A percentile compares a stretch with the other conserved stretches of the same genome.
phyloP scores from a whole-genome alignment of 2,329 filamentous ascomycete genomes.

The Anthostomella pinea region DNA sequence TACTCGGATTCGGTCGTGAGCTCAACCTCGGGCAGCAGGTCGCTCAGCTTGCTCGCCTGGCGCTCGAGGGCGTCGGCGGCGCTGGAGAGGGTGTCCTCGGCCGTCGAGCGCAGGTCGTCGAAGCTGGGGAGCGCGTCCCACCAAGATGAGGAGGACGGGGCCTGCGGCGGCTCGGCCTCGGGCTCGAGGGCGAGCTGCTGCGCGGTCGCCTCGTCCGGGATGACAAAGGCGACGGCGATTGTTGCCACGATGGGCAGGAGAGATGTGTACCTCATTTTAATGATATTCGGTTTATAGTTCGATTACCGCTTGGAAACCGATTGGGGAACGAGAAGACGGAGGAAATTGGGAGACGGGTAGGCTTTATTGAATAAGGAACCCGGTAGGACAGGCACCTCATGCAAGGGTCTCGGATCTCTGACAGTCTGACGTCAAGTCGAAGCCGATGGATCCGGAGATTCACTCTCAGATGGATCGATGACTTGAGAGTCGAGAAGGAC shows the following conservation, averaged over 20 bases:
- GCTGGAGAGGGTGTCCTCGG: slow-evolving; percentile 15
- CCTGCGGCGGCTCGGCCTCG: slow-evolving; percentile 5
- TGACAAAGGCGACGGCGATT: slow-evolving; percentile 14
- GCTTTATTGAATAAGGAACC: too few species aligned
- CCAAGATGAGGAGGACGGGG: slow-evolving; percentile 3
- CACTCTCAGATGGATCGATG: too few species aligned
- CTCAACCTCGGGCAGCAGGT: slow-evolving; percentile 14
- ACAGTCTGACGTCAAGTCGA: too few species aligned
- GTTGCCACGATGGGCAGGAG: slow-evolving; percentile 12
- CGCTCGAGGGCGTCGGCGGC: slow-evolving; percentile 18
- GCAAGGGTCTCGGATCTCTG: too few species aligned
- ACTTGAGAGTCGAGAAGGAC: not conserved
- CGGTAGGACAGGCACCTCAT: too few species aligned
- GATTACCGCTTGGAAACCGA: not conserved
- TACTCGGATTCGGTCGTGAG: slow-evolving; percentile 11
- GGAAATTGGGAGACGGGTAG: too few species aligned
- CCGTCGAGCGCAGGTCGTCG: slow-evolving; percentile 1
- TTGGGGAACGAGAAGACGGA: too few species aligned
- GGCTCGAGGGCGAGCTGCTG: slow-evolving; percentile 24
- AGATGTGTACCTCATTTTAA: slow-evolving; percentile 16
- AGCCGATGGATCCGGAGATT: too few species aligned
- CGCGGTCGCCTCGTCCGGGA: slow-evolving; percentile 30
- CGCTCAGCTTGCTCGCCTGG: slow-evolving; percentile 13
- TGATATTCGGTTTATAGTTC: not conserved
- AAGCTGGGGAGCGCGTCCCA: slow-evolving; percentile 7